These are phyloP conservation scores for Yamadazyma sp. DNA, from an alignment of 1,139 yeast genomes.

Conservation along the genomic window DNA sequence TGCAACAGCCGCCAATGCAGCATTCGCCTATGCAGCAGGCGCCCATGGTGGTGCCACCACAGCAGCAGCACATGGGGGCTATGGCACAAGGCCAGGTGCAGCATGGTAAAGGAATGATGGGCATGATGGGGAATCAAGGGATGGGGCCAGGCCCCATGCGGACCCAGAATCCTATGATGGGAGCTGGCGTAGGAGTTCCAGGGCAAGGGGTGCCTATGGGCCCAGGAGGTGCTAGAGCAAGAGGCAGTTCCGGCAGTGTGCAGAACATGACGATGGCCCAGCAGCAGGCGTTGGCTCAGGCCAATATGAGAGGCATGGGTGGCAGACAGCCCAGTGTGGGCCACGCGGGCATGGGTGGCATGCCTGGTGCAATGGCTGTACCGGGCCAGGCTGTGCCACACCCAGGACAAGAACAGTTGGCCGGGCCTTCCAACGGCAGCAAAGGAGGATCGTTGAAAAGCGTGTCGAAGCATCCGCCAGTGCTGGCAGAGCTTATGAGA, in stretches of 20 bases:
- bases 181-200: background rate
- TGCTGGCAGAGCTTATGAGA: conserved; percentile 24
- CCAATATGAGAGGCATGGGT: background rate
- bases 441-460: background rate
- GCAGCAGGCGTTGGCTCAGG: conserved; percentile 8
- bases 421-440: background rate
- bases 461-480: conserved; percentile 12
- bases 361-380: background rate
- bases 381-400: background rate
- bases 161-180: background rate
- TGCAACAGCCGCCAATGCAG: conserved; percentile 8
- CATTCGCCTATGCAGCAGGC: background rate
- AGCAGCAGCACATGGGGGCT: background rate
- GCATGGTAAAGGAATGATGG: conserved; percentile 2
- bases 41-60: conserved; percentile 3
- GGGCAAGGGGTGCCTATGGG: conserved; percentile 1
- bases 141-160: conserved; percentile 4
- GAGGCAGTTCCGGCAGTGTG: conserved; percentile 2
- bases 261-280: conserved; percentile 8
- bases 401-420: background rate
- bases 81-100: background rate
- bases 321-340: background rate
- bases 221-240: conserved; percentile 3
- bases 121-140: conserved; percentile 1
- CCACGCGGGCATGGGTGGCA: background rate